Conservation (phyloP, 139 green algal genomes). For the Chlorella ohadii region DNA sequence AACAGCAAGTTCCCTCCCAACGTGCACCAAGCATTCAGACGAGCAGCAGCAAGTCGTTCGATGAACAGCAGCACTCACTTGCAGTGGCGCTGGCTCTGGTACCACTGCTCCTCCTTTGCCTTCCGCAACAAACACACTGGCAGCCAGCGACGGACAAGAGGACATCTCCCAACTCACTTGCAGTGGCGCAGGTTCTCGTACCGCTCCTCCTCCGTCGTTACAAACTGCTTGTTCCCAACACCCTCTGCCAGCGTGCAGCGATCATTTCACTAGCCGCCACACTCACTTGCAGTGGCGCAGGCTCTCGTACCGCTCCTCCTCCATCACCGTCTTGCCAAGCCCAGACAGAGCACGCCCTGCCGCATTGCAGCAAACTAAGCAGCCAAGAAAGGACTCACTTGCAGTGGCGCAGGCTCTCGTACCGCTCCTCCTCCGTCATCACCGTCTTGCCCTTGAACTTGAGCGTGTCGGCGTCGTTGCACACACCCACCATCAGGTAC, state of each 20-base stretch:
- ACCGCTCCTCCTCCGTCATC: slow-evolving; percentile 86
- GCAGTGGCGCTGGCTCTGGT: slow-evolving; percentile 88
- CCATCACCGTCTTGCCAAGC: slow-evolving; percentile 62
- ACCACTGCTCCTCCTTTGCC: slow-evolving; percentile 87
- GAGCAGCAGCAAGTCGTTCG: too few relatives aligned
- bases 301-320: slow-evolving; percentile 88
- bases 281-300: slow-evolving; percentile 84
- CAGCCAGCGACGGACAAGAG: neutral
- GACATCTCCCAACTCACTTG: too few relatives aligned
- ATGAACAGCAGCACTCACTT: too few relatives aligned
- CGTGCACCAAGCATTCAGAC: too few relatives aligned
- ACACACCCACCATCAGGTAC: slow-evolving; percentile 83
- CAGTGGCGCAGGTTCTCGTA: slow-evolving; percentile 89
- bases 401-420: slow-evolving; percentile 89
- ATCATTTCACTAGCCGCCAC: slow-evolving; percentile 25
- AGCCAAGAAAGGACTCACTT: slow-evolving; percentile 49
- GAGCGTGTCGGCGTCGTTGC: slow-evolving; percentile 83
- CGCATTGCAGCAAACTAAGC: neutral
- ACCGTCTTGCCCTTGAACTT: slow-evolving; percentile 93
- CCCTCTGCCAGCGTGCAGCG: neutral
- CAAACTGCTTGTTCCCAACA: too few relatives aligned
- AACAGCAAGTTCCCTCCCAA: too few relatives aligned
- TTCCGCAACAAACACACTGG: neutral
- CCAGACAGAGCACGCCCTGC: too few relatives aligned
- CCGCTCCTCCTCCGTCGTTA: slow-evolving; percentile 87